phyloP scores from a whole-genome alignment of 768 basidiomycete genomes.

The Serendipita sp. region DNA sequence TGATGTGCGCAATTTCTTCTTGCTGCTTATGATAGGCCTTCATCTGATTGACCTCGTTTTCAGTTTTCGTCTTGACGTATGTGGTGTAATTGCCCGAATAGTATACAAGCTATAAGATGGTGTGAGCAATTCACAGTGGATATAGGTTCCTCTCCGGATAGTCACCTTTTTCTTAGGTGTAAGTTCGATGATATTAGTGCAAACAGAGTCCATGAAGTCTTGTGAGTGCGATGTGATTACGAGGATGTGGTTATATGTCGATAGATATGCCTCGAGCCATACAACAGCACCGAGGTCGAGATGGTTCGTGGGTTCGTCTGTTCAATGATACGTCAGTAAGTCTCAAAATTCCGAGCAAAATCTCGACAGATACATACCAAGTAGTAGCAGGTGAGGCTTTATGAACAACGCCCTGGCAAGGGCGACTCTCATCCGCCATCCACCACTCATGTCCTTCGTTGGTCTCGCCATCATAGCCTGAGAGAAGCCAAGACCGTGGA shows the following conservation, averaged over 20 bases:
- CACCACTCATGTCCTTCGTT: conserved; percentile 98
- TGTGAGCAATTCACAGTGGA: not conserved
- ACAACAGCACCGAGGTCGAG: conserved; percentile 95
- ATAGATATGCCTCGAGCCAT: conserved; percentile 96
- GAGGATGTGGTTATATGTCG: conserved; percentile 97
- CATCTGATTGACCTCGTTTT: conserved; percentile 99
- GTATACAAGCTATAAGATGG: conserved; percentile 42
- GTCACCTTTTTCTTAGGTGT: conserved; percentile 69
- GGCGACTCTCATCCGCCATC: conserved; percentile 98
- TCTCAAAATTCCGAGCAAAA: not conserved
- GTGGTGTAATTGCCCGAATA: conserved; percentile 94
- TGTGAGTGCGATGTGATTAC: conserved; percentile 97
- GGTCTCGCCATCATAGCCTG: conserved; percentile 87
- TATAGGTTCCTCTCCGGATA: not conserved
- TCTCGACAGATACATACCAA: conserved; percentile 50
- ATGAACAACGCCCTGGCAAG: conserved; percentile 91
- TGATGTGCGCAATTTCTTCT: conserved; percentile 96
- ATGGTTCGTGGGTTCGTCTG: conserved; percentile 43
- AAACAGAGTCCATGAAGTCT: conserved; percentile 96
- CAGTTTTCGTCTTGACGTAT: conserved; percentile 88
- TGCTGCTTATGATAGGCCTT: conserved; percentile 98
- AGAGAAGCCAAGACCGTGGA: conserved; percentile 93
- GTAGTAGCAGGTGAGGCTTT: conserved; percentile 86
- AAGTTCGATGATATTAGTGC: conserved; percentile 97
- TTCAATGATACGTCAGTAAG: not conserved